phyloP scores from a whole-genome alignment of 2,329 filamentous ascomycete genomes.

The Lithohypha guttulata region DNA sequence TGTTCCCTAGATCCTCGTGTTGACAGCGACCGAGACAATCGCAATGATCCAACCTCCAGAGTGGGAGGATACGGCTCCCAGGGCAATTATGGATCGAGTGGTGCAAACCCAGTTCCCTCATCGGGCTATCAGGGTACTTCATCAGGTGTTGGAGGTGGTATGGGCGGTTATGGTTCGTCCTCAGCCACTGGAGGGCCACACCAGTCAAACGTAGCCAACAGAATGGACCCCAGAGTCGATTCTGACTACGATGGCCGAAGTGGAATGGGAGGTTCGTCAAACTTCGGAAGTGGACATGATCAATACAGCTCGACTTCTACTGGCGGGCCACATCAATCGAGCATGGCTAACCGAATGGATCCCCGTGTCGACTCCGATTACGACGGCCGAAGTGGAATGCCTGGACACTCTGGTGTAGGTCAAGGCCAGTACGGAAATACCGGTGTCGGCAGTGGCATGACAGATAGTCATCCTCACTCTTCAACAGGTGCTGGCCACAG shows the following conservation, averaged over 20 bases:
- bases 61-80: neutral
- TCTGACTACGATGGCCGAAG: neutral
- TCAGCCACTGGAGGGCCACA: neutral
- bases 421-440: too few species aligned
- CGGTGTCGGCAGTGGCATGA: too few species aligned
- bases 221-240: neutral
- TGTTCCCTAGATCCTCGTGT: constrained; percentile 24
- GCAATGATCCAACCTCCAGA: constrained; percentile 4
- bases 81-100: neutral
- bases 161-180: neutral
- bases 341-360: too few species aligned
- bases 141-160: neutral
- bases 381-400: too few species aligned
- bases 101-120: neutral
- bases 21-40: constrained; percentile 13
- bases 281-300: too few species aligned
- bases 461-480: too few species aligned
- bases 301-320: too few species aligned
- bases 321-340: too few species aligned
- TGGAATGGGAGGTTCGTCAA: too few species aligned
- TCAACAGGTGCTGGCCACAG: too few species aligned
- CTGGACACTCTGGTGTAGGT: too few species aligned
- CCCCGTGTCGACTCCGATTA: too few species aligned
- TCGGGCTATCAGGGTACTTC: neutral
- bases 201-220: neutral